Conservation (phyloP, 306 rosid species). For the Castanopsis chinensis region DNA sequence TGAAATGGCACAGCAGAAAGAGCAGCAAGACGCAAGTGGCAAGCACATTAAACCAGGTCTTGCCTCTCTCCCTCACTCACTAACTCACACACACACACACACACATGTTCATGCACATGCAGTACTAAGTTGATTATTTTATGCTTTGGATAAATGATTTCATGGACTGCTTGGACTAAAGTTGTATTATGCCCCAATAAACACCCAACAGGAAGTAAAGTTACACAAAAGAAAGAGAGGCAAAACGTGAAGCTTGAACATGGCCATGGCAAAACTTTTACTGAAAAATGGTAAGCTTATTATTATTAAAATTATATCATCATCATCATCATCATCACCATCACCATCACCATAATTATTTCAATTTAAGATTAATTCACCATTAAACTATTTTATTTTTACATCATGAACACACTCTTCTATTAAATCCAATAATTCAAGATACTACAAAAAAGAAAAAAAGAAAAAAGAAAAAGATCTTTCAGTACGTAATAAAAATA, state of each 20-base stretch:
- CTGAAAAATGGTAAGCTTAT: background rate
- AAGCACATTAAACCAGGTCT: background rate
- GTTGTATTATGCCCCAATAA: background rate
- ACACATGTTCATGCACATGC: background rate
- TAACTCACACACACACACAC: background rate
- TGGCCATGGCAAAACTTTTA: too few species aligned
- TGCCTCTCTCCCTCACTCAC: background rate
- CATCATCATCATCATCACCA: too few species aligned
- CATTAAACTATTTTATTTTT: background rate
- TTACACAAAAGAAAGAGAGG: background rate
- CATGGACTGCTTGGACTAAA: background rate
- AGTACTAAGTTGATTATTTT: background rate
- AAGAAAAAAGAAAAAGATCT: too few species aligned
- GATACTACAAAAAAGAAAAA: background rate
- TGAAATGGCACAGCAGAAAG: background rate
- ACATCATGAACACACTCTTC: background rate
- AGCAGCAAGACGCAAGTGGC: background rate
- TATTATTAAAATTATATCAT: background rate
- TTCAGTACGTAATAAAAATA: too few species aligned
- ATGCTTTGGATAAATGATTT: background rate
- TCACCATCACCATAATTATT: background rate
- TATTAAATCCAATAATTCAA: background rate
- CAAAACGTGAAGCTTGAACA: background rate
- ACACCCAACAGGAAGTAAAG: background rate
- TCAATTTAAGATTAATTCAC: background rate